phyloP scores from a whole-genome alignment of 202 grass and related monocot genomes.

The Zizania palustris region DNA sequence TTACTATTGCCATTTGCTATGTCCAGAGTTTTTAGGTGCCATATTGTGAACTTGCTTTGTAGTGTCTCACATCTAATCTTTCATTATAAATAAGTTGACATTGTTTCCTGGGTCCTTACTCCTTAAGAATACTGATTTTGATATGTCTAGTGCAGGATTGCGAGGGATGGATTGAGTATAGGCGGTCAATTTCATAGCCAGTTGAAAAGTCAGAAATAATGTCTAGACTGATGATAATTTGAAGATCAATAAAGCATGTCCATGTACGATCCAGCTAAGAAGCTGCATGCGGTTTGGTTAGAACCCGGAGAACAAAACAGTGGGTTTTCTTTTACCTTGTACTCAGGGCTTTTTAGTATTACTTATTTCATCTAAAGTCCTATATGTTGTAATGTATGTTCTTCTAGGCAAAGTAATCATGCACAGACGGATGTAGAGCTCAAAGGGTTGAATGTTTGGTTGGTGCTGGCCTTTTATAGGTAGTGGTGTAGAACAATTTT shows the following conservation, averaged over 20 bases:
- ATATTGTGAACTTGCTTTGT: background rate
- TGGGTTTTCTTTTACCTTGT: constrained; percentile 29
- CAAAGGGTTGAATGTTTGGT: constrained; percentile 29
- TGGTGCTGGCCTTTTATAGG: background rate
- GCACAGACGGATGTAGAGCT: constrained; percentile 15
- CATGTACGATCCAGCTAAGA: background rate
- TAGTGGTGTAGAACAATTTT: constrained; percentile 16
- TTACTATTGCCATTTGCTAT: constrained; percentile 5
- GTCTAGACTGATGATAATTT: constrained; percentile 4
- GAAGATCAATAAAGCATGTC: constrained; percentile 15
- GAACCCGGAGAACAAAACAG: background rate
- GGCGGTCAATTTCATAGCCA: background rate
- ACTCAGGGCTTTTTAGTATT: background rate
- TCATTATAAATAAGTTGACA: background rate
- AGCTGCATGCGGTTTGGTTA: constrained; percentile 12
- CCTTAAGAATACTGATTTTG: background rate
- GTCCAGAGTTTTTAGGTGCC: background rate
- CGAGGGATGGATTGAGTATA: background rate
- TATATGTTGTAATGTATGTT: background rate
- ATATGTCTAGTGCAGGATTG: constrained; percentile 28
- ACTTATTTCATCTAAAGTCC: background rate
- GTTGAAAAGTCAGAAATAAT: constrained; percentile 3
- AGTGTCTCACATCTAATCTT: background rate
- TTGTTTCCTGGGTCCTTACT: background rate
- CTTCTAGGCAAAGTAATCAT: background rate